Percentiles rank a stretch among this genome's conserved stretches.
Evolutionary conservation across 169 alveolate genomes (phyloP).

Genomic region (Babesia caballi): DNA sequence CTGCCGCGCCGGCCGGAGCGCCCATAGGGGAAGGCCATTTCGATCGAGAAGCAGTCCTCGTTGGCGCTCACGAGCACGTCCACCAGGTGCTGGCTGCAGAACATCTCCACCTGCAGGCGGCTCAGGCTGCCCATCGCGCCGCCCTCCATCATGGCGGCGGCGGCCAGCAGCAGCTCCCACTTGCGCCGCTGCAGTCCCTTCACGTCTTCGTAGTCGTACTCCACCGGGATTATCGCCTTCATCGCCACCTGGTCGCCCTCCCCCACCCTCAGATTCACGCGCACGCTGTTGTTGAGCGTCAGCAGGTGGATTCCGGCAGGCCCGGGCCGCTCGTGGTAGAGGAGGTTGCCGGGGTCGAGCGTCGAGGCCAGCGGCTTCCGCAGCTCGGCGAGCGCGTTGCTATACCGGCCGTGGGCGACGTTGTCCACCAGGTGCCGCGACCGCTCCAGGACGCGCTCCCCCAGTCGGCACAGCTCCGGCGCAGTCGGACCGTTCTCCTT

Average conservation of each 20-base stretch:
- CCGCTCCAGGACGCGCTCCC: neutral
- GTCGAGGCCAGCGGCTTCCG: constrained; percentile 37
- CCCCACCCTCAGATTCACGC: constrained; percentile 15
- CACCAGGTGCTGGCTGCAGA: constrained; percentile 74
- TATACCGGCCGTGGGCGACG: constrained; percentile 7
- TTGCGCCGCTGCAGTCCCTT: constrained; percentile 20
- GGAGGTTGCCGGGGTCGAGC: neutral
- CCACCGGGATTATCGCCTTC: constrained; percentile 22
- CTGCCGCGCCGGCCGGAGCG: constrained; percentile 22
- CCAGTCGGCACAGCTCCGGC: constrained; percentile 1
- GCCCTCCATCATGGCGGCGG: constrained; percentile 78
- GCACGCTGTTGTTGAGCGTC: constrained; percentile 24
- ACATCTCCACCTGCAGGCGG: constrained; percentile 80
- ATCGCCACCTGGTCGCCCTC: constrained; percentile 31
- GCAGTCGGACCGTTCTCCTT: neutral
- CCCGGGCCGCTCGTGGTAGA: constrained; percentile 1
- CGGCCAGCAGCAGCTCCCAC: constrained; percentile 38
- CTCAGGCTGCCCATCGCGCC: constrained; percentile 80
- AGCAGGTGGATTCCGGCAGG: constrained; percentile 14
- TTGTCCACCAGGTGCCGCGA: neutral
- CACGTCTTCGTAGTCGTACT: constrained; percentile 1
- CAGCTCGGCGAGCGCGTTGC: constrained; percentile 20
- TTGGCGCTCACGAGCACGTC: constrained; percentile 74
- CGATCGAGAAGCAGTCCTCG: constrained; percentile 77
- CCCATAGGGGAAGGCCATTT: constrained; percentile 65